Evolutionary conservation across 176 grass and related monocot species (phyloP).

Genomic region (Musa beccarii): DNA sequence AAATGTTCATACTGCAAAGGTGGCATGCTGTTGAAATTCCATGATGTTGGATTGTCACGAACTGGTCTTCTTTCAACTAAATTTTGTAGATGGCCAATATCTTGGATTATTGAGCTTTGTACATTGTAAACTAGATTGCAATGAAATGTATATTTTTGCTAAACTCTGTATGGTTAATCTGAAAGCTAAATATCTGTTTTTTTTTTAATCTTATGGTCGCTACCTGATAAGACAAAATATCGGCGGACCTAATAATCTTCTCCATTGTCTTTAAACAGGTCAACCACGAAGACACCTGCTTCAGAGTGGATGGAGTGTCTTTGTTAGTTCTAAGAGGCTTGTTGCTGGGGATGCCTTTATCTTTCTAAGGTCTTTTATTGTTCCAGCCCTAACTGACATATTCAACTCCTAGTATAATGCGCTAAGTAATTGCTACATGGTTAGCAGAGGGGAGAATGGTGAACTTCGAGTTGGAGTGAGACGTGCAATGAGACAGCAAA

Average conservation of each 20-base stretch:
- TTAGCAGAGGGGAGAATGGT: conserved; percentile 64
- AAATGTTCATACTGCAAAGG: background rate
- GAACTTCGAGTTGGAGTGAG: conserved; percentile 91
- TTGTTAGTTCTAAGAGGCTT: conserved; percentile 84
- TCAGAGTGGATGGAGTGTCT: conserved; percentile 99
- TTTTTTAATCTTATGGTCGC: background rate
- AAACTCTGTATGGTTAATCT: background rate
- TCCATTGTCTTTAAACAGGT: conserved; percentile 36
- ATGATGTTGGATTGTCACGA: background rate
- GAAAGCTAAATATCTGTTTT: background rate
- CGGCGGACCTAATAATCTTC: background rate
- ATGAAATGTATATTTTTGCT: too few relatives aligned
- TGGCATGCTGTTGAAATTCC: background rate
- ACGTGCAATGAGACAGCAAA: conserved; percentile 86
- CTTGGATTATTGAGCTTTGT: background rate
- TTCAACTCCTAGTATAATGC: background rate
- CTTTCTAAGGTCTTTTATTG: conserved; percentile 56
- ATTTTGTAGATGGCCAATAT: background rate
- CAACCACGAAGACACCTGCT: conserved; percentile 88
- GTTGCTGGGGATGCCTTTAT: conserved; percentile 96
- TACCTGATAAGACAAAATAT: too few relatives aligned
- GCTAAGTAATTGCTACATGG: background rate
- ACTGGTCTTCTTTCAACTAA: background rate
- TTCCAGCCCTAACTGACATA: background rate
- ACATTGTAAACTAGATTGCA: too few relatives aligned